A percentile compares a stretch with the other conserved stretches of the same genome.
phyloP scores from a whole-genome alignment of 768 basidiomycete genomes.

The Holtermannia corniformis region DNA sequence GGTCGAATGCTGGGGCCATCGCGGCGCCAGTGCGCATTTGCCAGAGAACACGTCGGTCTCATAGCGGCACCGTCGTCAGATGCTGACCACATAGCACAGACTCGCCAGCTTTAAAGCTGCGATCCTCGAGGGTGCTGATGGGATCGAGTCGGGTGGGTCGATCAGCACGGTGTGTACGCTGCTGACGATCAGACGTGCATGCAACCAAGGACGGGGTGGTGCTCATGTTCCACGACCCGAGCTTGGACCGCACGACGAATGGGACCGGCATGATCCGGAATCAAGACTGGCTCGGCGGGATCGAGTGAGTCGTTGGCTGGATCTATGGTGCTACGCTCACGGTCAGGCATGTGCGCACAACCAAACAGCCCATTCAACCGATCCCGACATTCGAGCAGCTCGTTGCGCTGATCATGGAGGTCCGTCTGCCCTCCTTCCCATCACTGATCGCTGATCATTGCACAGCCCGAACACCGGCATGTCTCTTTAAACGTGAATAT shows the following conservation, averaged over 20 bases:
- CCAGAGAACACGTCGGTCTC: conserved; percentile 38
- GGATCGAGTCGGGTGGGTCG: conserved; percentile 37
- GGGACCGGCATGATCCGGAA: conserved; percentile 37
- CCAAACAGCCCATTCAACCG: conserved; percentile 39
- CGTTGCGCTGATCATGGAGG: conserved; percentile 39
- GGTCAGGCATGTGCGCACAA: conserved; percentile 39
- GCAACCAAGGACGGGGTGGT: conserved; percentile 36
- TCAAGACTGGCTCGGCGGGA: conserved; percentile 38
- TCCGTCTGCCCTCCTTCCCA: conserved; percentile 8
- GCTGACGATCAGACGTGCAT: conserved; percentile 27
- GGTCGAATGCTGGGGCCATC: conserved; percentile 39
- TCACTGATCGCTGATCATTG: not conserved
- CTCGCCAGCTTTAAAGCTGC: conserved; percentile 38
- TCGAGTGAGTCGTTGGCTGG: conserved; percentile 26
- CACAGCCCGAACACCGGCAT: conserved; percentile 38
- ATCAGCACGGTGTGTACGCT: not conserved
- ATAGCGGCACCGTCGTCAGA: not conserved
- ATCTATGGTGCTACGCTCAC: not conserved
- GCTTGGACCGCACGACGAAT: conserved; percentile 41
- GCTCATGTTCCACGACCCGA: conserved; percentile 43
- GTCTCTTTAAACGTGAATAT: conserved; percentile 36
- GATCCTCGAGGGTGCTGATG: conserved; percentile 36
- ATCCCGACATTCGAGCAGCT: conserved; percentile 41
- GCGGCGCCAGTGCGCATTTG: conserved; percentile 37
- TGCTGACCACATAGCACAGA: not conserved